A percentile compares a stretch with the other conserved stretches of the same genome.
Evolutionary conservation across 495 filamentous ascomycete species (phyloP).

Genomic region (Penicillium crystallinum): DNA sequence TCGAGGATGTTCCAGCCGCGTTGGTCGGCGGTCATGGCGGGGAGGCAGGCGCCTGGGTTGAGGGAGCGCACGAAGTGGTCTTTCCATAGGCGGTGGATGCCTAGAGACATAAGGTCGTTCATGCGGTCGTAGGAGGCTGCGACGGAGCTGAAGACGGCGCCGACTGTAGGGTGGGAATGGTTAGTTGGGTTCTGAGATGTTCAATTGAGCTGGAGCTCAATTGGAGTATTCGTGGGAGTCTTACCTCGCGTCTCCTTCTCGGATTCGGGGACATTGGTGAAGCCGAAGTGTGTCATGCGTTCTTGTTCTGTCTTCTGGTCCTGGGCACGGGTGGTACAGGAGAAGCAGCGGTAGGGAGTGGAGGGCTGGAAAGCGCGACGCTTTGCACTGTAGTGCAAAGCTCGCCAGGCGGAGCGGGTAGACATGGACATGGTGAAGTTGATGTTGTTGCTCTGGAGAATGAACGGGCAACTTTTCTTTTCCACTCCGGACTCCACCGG

Average conservation of each 20-base stretch:
- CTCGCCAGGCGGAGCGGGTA: constrained; percentile 35
- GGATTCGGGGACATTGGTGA: constrained; percentile 75
- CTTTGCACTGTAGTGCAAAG: constrained; percentile 28
- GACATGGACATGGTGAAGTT: constrained; percentile 17
- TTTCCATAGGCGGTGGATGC: constrained; percentile 97
- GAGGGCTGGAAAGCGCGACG: constrained; percentile 22
- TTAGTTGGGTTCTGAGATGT: constrained; percentile 11
- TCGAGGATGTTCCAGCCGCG: constrained; percentile 81
- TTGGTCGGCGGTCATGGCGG: constrained; percentile 32
- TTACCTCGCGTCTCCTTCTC: constrained; percentile 73
- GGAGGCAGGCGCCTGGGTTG: constrained; percentile 74
- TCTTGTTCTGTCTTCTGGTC: constrained; percentile 45
- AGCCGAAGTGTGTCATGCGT: constrained; percentile 88
- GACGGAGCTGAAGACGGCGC: constrained; percentile 90
- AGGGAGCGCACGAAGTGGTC: constrained; percentile 92
- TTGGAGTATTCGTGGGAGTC: constrained; percentile 2
- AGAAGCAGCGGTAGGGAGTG: constrained; percentile 50
- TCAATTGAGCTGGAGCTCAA: background rate
- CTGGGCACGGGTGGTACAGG: constrained; percentile 44
- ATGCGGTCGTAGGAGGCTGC: constrained; percentile 88
- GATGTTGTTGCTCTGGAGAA: constrained; percentile 1
- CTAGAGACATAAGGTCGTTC: constrained; percentile 99
- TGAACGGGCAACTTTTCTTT: constrained; percentile 20
- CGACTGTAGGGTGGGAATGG: constrained; percentile 48
- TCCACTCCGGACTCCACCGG: constrained; percentile 7